Conservation (phyloP, 768 basidiomycete genomes). For the Kondoa subrosea region DNA sequence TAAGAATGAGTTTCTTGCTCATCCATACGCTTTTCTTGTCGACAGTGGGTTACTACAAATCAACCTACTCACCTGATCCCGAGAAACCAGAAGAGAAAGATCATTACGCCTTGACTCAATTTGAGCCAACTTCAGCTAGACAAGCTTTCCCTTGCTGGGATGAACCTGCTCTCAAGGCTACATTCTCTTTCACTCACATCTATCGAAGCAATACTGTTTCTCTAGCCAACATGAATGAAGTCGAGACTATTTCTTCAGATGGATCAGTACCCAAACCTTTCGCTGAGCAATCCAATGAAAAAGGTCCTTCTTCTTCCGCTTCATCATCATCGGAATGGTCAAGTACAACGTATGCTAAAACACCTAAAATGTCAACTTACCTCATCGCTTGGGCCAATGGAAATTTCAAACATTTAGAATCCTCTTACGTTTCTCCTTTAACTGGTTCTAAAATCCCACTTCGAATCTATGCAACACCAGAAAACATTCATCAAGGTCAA, state of each 20-base stretch:
- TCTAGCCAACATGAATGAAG: conserved; percentile 70
- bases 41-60: conserved; percentile 32
- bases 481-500: conserved; percentile 62
- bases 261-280: conserved; percentile 24
- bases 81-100: conserved; percentile 26
- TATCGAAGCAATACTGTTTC: conserved; percentile 58
- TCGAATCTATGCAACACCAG: conserved; percentile 66
- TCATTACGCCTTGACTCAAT: conserved; percentile 60
- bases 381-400: conserved; percentile 36
- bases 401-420: conserved; percentile 53
- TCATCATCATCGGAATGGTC: conserved; percentile 44
- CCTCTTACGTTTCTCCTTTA: conserved; percentile 58
- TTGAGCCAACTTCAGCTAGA: conserved; percentile 78
- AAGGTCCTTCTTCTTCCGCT: conserved; percentile 15
- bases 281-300: conserved; percentile 26
- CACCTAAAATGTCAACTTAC: conserved; percentile 39
- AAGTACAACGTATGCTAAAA: conserved; percentile 59
- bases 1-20: not conserved
- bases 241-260: conserved; percentile 41
- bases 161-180: conserved; percentile 77
- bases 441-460: conserved; percentile 66
- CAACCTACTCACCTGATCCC: conserved; percentile 17
- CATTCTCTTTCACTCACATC: conserved; percentile 38
- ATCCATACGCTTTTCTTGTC: too few species aligned
- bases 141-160: conserved; percentile 81